These are phyloP conservation scores for Exophiala sideris DNA, from an alignment of 2,329 filamentous ascomycete genomes.

Conservation along the genomic window DNA sequence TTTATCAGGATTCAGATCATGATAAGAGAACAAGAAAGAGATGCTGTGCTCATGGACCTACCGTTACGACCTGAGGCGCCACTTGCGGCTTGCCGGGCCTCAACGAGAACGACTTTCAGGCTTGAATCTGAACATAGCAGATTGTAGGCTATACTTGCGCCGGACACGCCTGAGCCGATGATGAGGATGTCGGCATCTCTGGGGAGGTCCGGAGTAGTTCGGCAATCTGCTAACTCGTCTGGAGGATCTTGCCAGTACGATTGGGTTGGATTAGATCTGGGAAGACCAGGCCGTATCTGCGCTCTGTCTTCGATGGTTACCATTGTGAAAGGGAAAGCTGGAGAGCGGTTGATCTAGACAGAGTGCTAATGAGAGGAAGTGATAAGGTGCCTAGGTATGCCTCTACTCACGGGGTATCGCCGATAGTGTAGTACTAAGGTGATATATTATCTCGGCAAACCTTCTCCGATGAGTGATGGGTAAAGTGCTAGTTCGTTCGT, in stretches of 20 bases:
- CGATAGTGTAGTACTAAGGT: too few species aligned
- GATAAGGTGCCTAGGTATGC: too few species aligned
- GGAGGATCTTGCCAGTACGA: slow-evolving; percentile 35
- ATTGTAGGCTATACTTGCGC: slow-evolving; percentile 35
- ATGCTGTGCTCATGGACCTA: slow-evolving; percentile 2
- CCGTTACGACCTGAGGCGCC: slow-evolving; percentile 36
- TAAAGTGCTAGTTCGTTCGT: too few species aligned
- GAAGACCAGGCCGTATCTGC: slow-evolving; percentile 32
- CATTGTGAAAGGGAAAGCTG: neutral
- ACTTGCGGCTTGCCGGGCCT: slow-evolving; percentile 39
- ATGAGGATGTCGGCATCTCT: slow-evolving; percentile 34
- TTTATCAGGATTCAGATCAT: neutral
- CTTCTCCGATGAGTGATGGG: too few species aligned
- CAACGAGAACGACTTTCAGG: slow-evolving; percentile 37
- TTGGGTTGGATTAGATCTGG: slow-evolving; percentile 34
- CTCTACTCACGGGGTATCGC: too few species aligned
- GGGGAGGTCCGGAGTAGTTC: slow-evolving; percentile 27
- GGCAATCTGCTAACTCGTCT: slow-evolving; percentile 29
- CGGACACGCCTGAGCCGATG: slow-evolving; percentile 41
- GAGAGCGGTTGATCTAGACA: neutral
- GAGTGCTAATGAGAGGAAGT: too few species aligned
- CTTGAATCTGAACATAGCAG: slow-evolving; percentile 27
- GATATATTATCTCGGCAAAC: too few species aligned
- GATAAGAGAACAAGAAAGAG: too few species aligned
- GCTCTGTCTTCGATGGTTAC: slow-evolving; percentile 15